Evolutionary conservation across 2,329 filamentous ascomycete genomes (phyloP), one percentile per base, ranked within the genome.

Genomic region (Claviceps humidiphila): DNA sequence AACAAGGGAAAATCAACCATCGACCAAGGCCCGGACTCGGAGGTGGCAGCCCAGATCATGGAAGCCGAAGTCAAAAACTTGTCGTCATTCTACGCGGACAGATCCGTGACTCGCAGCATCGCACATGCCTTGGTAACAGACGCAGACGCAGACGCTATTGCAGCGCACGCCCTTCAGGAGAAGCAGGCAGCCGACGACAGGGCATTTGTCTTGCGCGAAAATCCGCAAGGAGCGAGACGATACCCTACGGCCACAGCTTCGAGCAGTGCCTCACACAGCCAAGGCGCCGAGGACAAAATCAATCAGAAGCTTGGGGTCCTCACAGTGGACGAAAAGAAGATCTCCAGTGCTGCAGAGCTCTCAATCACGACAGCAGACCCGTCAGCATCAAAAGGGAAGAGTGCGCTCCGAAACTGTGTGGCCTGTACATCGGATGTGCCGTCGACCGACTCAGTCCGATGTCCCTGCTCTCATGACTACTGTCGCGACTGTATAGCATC

Each of bases 401-500:
- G 26, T 26, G 7, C 26, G 26, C 38, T 41, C 38, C 22, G 43
- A 50, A 16, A 4, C 8, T 51, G 52, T 16, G 46, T 49, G 17
- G 49, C 49, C 16, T 54, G 52, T 46, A 49, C 17, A n/a, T 14
- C 40, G 2, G 48, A 49, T 4, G 26, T 45, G 2, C 14, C 49
- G 7, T 40, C 38, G 39, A 42, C 22, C 38, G 30, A 45, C 3
- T 37, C 41, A 2, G 11, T 49, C 17, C 22, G 43, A 5, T 52
- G 47, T 22, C 54, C 55, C 8, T 58, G 57, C 53, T 52, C 51
- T 0, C 75, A 82, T 55, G 58, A 69, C 2, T 82, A 80, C 60
- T 83, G 79, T 57, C 60, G 60, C 0, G 56, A 55, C 1, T 82
- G 79, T 58, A 56, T 82, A 0, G 57, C 58, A 2, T 52, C 55